A percentile compares a stretch with the other conserved stretches of the same genome.
phyloP scores from a whole-genome alignment of 257 asterid species.

The Nicotiana sylvestris region DNA sequence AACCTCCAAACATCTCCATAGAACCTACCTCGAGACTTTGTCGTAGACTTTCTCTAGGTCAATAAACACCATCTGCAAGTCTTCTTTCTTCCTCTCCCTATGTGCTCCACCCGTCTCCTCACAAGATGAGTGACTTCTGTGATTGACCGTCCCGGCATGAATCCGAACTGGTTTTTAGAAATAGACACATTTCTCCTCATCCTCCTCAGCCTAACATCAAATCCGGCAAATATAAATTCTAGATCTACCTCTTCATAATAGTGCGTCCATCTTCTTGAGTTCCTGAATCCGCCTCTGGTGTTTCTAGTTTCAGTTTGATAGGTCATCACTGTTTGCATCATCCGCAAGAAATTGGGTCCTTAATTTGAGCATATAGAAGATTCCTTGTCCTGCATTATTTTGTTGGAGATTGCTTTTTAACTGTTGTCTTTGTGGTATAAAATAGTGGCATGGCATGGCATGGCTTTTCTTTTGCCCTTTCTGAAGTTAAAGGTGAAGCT shows the following conservation, averaged over 20 bases:
- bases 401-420: not conserved
- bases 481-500: not conserved
- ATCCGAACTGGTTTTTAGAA: no score
- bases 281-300: not conserved
- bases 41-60: no score
- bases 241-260: no score
- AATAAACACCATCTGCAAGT: no score
- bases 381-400: not conserved
- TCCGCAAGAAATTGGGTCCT: not conserved
- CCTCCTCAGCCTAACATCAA: not conserved
- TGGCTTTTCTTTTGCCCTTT: not conserved
- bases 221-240: not conserved
- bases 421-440: not conserved
- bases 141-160: no score
- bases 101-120: no score
- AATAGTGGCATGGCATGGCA: not conserved
- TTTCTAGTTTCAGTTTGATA: not conserved
- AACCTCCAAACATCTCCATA: no score
- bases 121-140: no score
- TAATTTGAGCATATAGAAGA: not conserved
- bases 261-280: no score
- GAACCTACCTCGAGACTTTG: no score
- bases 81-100: no score
- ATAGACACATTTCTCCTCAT: no score
- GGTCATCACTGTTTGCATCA: not conserved